phyloP scores from a whole-genome alignment of 805 yeast species.

The Zygoascus biomembranicola region DNA sequence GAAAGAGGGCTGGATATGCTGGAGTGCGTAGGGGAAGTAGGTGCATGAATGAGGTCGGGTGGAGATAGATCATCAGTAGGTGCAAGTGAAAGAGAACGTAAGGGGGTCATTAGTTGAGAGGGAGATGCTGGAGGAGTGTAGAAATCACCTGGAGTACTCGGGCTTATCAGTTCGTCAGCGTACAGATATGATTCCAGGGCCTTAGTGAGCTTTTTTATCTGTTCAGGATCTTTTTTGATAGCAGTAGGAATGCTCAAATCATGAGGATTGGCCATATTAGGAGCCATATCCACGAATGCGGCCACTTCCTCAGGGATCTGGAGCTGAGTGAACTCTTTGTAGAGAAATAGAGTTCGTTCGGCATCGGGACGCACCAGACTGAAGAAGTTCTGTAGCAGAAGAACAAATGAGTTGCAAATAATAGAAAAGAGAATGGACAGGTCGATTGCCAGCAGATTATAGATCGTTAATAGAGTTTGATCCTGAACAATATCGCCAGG shows the following conservation, averaged over 20 bases:
- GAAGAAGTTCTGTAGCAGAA: conserved; percentile 12
- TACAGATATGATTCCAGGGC: conserved; percentile 14
- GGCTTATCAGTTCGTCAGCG: background rate
- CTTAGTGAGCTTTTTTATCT: conserved; percentile 7
- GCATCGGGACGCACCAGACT: conserved; percentile 12
- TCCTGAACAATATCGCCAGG: conserved; percentile 8
- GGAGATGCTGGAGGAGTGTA: background rate
- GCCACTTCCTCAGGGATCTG: conserved; percentile 11
- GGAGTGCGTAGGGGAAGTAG: background rate
- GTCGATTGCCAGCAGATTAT: conserved; percentile 14
- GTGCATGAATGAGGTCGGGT: background rate
- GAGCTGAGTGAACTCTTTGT: conserved; percentile 17
- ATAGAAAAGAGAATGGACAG: conserved; percentile 11
- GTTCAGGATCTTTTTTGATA: conserved; percentile 4
- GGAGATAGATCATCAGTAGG: background rate
- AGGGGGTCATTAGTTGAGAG: background rate
- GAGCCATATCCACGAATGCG: conserved; percentile 8
- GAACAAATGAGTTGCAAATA: conserved; percentile 8
- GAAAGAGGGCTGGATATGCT: background rate
- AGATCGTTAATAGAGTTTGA: conserved; percentile 5
- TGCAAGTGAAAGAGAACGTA: background rate
- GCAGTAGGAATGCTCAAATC: conserved; percentile 10
- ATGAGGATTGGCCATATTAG: conserved; percentile 5
- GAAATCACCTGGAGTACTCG: background rate
- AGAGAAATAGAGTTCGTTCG: conserved; percentile 14